A percentile compares a stretch with the other conserved stretches of the same genome.
phyloP scores from a whole-genome alignment of 805 yeast genomes.

The Candida chilensis region DNA sequence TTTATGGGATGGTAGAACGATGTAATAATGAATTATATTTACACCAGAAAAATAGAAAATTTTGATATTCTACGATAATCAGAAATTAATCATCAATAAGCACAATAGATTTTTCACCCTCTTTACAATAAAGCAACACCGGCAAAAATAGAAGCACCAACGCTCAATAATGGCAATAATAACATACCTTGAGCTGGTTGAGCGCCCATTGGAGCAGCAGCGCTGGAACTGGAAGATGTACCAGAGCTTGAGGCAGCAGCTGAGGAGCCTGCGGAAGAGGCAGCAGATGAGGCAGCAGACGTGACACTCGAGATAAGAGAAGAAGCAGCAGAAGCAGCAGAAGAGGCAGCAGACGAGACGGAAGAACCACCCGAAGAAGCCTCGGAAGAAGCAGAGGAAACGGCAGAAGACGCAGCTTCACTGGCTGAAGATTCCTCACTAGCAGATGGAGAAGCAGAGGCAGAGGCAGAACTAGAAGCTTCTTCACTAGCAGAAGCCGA shows the following conservation, averaged over 20 bases:
- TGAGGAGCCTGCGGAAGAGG: background rate
- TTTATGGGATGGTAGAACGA: too few relatives aligned
- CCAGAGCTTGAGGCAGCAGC: background rate
- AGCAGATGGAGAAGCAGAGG: background rate
- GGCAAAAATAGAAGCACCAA: background rate
- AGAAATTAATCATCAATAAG: background rate
- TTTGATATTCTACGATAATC: too few relatives aligned
- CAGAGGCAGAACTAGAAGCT: conserved; percentile 1
- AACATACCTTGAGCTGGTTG: background rate
- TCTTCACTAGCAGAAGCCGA: conserved; percentile 2
- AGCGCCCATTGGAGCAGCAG: background rate
- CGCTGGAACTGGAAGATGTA: background rate
- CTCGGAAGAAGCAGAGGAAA: background rate
- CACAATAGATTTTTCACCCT: background rate
- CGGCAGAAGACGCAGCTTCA: background rate
- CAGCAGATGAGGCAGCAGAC: background rate
- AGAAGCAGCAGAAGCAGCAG: background rate
- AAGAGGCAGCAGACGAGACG: background rate
- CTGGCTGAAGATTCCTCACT: background rate
- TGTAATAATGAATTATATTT: too few relatives aligned
- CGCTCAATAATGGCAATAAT: background rate
- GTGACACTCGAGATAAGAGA: background rate
- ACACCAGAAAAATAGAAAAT: too few relatives aligned
- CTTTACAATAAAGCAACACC: background rate
- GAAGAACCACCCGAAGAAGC: background rate